Evolutionary conservation across 495 filamentous ascomycete species (phyloP).

Genomic region (Aspergillus coremiiformis): DNA sequence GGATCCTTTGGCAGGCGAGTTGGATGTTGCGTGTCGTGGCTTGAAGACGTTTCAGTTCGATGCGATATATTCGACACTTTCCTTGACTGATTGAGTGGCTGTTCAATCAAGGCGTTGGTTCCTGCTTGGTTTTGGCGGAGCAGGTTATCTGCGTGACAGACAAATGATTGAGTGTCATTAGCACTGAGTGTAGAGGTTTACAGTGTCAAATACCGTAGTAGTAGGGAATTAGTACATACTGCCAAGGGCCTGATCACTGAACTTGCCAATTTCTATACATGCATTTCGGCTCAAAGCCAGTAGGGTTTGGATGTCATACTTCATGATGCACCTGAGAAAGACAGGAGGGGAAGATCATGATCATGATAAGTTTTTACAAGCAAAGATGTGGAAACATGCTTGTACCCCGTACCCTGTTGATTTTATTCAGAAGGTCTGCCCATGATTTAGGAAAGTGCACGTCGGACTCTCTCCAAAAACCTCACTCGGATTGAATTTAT

Average conservation of each 20-base stretch:
- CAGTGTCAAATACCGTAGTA: neutral
- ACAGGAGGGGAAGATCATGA: neutral
- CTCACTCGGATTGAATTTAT: too few species aligned
- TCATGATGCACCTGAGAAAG: constrained; percentile 19
- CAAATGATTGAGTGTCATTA: neutral
- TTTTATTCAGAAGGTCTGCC: neutral
- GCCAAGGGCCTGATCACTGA: constrained; percentile 22
- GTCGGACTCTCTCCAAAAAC: too few species aligned
- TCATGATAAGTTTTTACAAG: too few species aligned
- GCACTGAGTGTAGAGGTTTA: too few species aligned
- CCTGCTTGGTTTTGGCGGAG: constrained; percentile 14
- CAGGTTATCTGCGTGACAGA: constrained; percentile 19
- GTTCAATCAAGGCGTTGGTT: constrained; percentile 15
- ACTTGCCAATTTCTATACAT: constrained; percentile 22
- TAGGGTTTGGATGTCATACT: constrained; percentile 34
- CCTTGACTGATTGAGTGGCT: constrained; percentile 14
- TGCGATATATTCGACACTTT: constrained; percentile 10
- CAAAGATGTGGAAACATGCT: too few species aligned
- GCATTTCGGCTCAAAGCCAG: constrained; percentile 29
- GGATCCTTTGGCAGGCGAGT: constrained; percentile 19
- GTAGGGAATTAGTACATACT: constrained; percentile 15
- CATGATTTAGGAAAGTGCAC: neutral
- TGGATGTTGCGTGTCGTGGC: constrained; percentile 10
- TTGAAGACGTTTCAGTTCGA: constrained; percentile 5
- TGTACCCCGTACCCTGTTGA: too few species aligned